Evolutionary conservation across 371 early-diverging fungal species (phyloP), one percentile per base, ranked within the genome.

Genomic region (Amoeboaphelidium protococcarum): DNA sequence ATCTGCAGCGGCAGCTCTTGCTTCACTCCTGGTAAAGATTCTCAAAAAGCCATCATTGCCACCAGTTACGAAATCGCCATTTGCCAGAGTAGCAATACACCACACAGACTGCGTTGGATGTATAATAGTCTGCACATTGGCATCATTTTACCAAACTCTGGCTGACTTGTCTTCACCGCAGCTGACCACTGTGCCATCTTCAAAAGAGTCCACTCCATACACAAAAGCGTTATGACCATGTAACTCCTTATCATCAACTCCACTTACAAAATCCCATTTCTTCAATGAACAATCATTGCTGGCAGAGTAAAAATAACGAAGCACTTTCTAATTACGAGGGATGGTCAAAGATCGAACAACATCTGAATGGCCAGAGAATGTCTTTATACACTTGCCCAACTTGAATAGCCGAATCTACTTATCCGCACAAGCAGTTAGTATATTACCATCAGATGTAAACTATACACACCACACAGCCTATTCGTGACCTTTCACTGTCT

Each of bases 361-460:
- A 54, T 92, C 92, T 2, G 73, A 70, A 52, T 96, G 97, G 1
- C 92, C 92, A n/a, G 59, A 54, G 40, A 75, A 68, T 0, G 76
- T 77, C n/a, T 71, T 66, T 25, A 66, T 48, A 40, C 69, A 62
- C 49, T 71, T 69, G 46, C 71, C 62, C 23, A 45, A 46, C 25
- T 62, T 64, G 95, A 95, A 96, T 42, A 80, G 52, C 46, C 76
- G 73, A 49, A 96, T 89, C 3, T 76, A 66, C 56, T 80, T 82
- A 57, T 96, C 97, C 12, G 97, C 97, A 4, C 92, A 85, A 2
- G 73, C 88, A 46, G 89, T 92, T 31, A 90, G 57, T 23, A 83
- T 62, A 1, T 64, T 51, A 3, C 71, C 69, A 44, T 78, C 74
- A n/a, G 68, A 67, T 20, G 85, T 46, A 10, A 71, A 70, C 21